phyloP scores from a whole-genome alignment of 805 yeast species.

The Ogataea paraovalis region DNA sequence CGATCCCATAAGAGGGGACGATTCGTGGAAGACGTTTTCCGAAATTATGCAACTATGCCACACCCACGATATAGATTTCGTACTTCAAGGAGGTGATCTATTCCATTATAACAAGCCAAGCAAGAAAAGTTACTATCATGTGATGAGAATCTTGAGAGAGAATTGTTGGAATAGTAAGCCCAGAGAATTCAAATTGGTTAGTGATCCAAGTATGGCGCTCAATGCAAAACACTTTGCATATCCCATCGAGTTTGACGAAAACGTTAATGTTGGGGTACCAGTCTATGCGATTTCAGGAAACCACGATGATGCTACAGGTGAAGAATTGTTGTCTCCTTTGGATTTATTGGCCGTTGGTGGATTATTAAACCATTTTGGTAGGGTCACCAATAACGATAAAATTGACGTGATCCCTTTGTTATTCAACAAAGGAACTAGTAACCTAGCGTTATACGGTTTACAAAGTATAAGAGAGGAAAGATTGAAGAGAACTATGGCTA shows the following conservation, averaged over 20 bases:
- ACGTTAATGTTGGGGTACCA: slow-evolving; percentile 83
- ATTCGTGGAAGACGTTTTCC: slow-evolving; percentile 81
- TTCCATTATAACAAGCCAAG: slow-evolving; percentile 89
- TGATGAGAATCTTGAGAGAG: slow-evolving; percentile 62
- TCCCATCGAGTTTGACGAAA: slow-evolving; percentile 88
- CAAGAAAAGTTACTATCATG: slow-evolving; percentile 81
- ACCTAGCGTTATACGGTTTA: slow-evolving; percentile 82
- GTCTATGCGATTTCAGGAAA: slow-evolving; percentile 92
- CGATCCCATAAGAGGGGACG: slow-evolving; percentile 88
- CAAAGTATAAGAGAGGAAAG: slow-evolving; percentile 89
- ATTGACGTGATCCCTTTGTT: slow-evolving; percentile 73
- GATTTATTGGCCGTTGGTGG: slow-evolving; percentile 82
- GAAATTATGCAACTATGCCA: slow-evolving; percentile 76
- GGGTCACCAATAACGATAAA: slow-evolving; percentile 68
- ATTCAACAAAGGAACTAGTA: slow-evolving; percentile 77
- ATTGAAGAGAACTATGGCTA: slow-evolving; percentile 73
- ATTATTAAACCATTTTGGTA: slow-evolving; percentile 84
- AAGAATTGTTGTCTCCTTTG: slow-evolving; percentile 74
- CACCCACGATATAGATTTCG: slow-evolving; percentile 75
- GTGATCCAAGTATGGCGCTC: slow-evolving; percentile 67
- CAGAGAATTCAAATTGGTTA: slow-evolving; percentile 74
- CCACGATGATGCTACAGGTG: slow-evolving; percentile 95
- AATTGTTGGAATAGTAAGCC: slow-evolving; percentile 85
- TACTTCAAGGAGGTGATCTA: slow-evolving; percentile 88
- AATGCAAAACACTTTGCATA: slow-evolving; percentile 57